A percentile compares a stretch with the other conserved stretches of the same genome.
Evolutionary conservation across 1,139 yeast species (phyloP).

Genomic region (Diutina pseudorugosa): DNA sequence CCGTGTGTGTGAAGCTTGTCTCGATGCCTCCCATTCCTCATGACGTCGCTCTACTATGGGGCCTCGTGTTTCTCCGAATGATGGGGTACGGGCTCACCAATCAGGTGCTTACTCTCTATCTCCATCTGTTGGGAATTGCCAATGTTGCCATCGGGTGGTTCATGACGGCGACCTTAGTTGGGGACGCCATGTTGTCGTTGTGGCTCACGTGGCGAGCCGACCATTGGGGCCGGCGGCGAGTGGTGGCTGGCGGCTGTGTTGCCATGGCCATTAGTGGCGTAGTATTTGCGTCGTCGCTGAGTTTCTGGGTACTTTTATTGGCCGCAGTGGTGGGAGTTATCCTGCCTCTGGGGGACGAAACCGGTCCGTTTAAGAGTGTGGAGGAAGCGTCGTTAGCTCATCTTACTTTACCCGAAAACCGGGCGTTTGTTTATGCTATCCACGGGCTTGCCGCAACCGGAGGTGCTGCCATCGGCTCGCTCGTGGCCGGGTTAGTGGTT

Average conservation of each 20-base stretch:
- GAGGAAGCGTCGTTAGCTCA: constrained; percentile 85
- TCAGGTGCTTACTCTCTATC: constrained; percentile 63
- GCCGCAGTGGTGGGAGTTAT: constrained; percentile 56
- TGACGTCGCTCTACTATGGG: constrained; percentile 5
- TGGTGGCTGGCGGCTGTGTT: constrained; percentile 52
- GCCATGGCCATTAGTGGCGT: constrained; percentile 65
- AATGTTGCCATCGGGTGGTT: constrained; percentile 61
- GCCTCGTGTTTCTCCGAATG: constrained; percentile 61
- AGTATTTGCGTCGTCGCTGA: constrained; percentile 37
- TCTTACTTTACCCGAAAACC: constrained; percentile 48
- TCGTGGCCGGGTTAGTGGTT: constrained; percentile 48
- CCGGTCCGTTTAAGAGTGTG: constrained; percentile 84
- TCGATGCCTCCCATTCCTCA: not conserved
- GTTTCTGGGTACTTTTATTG: constrained; percentile 41
- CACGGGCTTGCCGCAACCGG: constrained; percentile 55
- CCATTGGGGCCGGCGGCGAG: constrained; percentile 54
- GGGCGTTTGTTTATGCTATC: constrained; percentile 69
- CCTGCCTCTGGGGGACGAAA: constrained; percentile 86
- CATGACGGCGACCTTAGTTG: constrained; percentile 73
- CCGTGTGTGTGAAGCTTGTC: too few relatives aligned
- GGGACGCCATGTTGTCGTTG: constrained; percentile 68
- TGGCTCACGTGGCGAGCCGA: constrained; percentile 72
- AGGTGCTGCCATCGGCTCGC: constrained; percentile 70
- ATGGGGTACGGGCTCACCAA: constrained; percentile 74
- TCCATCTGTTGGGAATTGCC: constrained; percentile 41